These are phyloP conservation scores for Candolleomyces eurysporus DNA, from an alignment of 768 basidiomycete genomes.

Conservation along the genomic window DNA sequence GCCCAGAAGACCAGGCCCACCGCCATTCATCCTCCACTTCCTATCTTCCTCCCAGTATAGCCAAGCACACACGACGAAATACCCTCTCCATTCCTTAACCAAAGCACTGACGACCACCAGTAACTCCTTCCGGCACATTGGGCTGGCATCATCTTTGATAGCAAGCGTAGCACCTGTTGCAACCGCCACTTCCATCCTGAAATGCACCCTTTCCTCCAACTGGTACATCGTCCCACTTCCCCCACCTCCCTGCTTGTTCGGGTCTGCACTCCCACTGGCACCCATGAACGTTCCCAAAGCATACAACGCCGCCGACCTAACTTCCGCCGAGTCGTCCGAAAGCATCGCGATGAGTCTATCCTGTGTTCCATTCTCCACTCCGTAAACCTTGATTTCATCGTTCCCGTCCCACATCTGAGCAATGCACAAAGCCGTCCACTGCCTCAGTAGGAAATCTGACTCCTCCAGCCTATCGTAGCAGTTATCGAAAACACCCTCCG, in stretches of 20 bases:
- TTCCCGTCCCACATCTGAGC: conserved; percentile 93
- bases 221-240: conserved; percentile 82
- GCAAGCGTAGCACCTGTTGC: conserved; percentile 86
- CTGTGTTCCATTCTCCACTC: conserved; percentile 76
- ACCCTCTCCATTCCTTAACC: conserved; percentile 95
- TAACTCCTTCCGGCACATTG: conserved; percentile 94
- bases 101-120: conserved; percentile 88
- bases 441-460: conserved; percentile 87
- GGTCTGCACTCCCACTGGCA: conserved; percentile 74
- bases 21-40: conserved; percentile 45
- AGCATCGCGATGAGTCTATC: conserved; percentile 78
- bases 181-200: conserved; percentile 88
- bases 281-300: conserved; percentile 94
- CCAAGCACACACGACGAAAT: conserved; percentile 96
- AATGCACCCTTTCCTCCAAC: conserved; percentile 74
- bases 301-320: conserved; percentile 86
- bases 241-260: conserved; percentile 69
- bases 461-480: conserved; percentile 85
- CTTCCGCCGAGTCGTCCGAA: conserved; percentile 88
- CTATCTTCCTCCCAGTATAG: conserved; percentile 92
- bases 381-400: conserved; percentile 86
- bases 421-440: conserved; percentile 93
- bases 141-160: conserved; percentile 91
- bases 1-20: conserved; percentile 23
- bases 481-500: conserved; percentile 79